phyloP scores from a whole-genome alignment of 805 yeast genomes.

The Candida xyloterini region DNA sequence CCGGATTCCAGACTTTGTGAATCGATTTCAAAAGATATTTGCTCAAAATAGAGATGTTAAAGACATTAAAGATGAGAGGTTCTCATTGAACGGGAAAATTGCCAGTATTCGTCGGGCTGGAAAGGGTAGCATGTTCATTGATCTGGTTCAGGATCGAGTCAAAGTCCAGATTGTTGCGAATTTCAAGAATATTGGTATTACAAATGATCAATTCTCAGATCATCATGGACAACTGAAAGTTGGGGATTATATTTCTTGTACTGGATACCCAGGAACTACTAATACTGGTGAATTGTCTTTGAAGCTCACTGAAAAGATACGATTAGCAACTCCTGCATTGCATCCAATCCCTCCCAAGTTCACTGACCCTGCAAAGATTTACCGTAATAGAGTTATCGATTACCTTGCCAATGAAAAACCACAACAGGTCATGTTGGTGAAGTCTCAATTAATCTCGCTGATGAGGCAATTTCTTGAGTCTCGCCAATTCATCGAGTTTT shows the following conservation, averaged over 20 bases:
- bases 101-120: slow-evolving; percentile 60
- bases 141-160: slow-evolving; percentile 56
- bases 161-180: slow-evolving; percentile 63
- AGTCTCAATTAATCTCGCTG: slow-evolving; percentile 52
- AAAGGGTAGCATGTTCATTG: slow-evolving; percentile 66
- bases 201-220: slow-evolving; percentile 40
- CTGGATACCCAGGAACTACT: slow-evolving; percentile 74
- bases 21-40: slow-evolving; percentile 28
- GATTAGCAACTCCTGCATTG: slow-evolving; percentile 64
- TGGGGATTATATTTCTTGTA: slow-evolving; percentile 69
- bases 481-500: slow-evolving; percentile 71
- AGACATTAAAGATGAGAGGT: slow-evolving; percentile 19
- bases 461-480: slow-evolving; percentile 56
- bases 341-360: slow-evolving; percentile 67
- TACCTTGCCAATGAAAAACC: slow-evolving; percentile 59
- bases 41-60: slow-evolving; percentile 22
- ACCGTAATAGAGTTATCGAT: slow-evolving; percentile 69
- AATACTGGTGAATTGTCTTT: slow-evolving; percentile 77
- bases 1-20: slow-evolving; percentile 41
- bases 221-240: slow-evolving; percentile 46
- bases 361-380: slow-evolving; percentile 51
- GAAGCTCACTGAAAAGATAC: slow-evolving; percentile 48
- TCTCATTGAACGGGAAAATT: slow-evolving; percentile 55
- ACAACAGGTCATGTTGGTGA: slow-evolving; percentile 43
- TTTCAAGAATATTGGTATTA: slow-evolving; percentile 43